Percentiles rank a stretch among this genome's conserved stretches.
phyloP scores from a whole-genome alignment of 2,329 filamentous ascomycete genomes.

The Neonectria faginata region DNA sequence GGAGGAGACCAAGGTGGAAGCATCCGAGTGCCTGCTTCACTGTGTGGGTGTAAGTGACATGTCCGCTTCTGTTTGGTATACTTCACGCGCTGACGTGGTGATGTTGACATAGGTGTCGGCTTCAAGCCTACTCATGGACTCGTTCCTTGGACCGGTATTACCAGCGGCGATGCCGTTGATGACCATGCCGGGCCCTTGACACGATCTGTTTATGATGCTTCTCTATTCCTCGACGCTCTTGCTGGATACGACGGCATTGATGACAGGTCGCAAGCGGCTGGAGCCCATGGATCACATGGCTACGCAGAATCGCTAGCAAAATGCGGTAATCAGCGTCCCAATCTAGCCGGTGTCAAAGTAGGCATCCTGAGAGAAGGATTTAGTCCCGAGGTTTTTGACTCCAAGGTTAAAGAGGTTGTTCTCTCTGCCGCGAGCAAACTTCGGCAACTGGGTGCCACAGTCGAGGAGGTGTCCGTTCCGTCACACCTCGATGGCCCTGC shows the following conservation, averaged over 20 bases:
- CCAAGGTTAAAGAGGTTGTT: constrained; percentile 56
- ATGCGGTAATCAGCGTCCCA: background rate
- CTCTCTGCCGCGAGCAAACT: constrained; percentile 56
- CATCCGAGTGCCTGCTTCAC: constrained; percentile 57
- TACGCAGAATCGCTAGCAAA: constrained; percentile 19
- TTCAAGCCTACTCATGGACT: constrained; percentile 65
- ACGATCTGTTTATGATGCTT: constrained; percentile 54
- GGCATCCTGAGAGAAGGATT: constrained; percentile 61
- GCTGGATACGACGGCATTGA: constrained; percentile 63
- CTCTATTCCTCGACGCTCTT: constrained; percentile 57
- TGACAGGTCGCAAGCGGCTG: constrained; percentile 55
- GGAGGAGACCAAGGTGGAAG: constrained; percentile 63
- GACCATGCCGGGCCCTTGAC: constrained; percentile 63
- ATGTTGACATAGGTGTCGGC: constrained; percentile 47
- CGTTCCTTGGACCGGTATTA: constrained; percentile 63
- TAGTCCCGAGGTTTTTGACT: constrained; percentile 52
- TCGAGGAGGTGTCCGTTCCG: constrained; percentile 64
- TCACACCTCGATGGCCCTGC: constrained; percentile 59
- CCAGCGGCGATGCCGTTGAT: constrained; percentile 61
- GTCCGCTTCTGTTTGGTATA: background rate
- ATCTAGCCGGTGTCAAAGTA: constrained; percentile 49
- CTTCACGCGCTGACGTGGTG: background rate
- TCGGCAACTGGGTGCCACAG: constrained; percentile 58
- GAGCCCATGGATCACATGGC: constrained; percentile 43
- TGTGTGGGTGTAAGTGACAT: constrained; percentile 48